Base-by-base conservation (phyloP, 106 monocot species). In the Dendrobium chrysotoxum region DNA sequence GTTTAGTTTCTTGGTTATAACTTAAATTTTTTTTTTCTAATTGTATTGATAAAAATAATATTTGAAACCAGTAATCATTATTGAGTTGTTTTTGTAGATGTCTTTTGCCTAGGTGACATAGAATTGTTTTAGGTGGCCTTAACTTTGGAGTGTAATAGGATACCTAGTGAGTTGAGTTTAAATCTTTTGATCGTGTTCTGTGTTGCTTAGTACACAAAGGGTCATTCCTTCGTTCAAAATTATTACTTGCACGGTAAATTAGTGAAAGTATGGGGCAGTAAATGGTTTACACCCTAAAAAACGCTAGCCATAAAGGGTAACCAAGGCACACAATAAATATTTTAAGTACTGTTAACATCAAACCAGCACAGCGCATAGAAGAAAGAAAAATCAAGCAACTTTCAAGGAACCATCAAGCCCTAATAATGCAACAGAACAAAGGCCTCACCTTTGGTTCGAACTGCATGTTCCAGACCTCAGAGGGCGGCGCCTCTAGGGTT, bases 381-480 rank as follows among this genome's bases (percentile, higher is more conserved):
- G n/a, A 23, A 65, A 65, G 28, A 35, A 71, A 28, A 71, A 11
- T 2, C 38, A 38, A 71, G 38, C 71, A 58, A 25, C 9, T 1
- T 35, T 75, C 21, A 79, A 18, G 23, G 13, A 70, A 54, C 4
- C 5, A 78, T 46, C 21, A 10, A 8, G 15, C 53, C 50, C 30
- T 12, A 64, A 54, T 8, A 74, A 39, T 40, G 73, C 38, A 18
- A 5, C 17, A 41, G 17, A 70, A 74, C 17, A 74, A 61, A 65
- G 26, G 12, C 6, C 85, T 54, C 25, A 98, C 98, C 90, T 92
- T 99, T n/a, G 99, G 99, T 77, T 95, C 83, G 84, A 99, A 99
- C 77, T 88, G 91, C 91, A 99, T 84, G 79, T 81, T 79, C 99
- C 99, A 99, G 57, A 91, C 95, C 81, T 95, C 93, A 1, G 99